Percentiles rank a stretch among this genome's conserved stretches.
Conservation (phyloP, 176 grass and related monocot genomes). For the Typha latifolia region DNA sequence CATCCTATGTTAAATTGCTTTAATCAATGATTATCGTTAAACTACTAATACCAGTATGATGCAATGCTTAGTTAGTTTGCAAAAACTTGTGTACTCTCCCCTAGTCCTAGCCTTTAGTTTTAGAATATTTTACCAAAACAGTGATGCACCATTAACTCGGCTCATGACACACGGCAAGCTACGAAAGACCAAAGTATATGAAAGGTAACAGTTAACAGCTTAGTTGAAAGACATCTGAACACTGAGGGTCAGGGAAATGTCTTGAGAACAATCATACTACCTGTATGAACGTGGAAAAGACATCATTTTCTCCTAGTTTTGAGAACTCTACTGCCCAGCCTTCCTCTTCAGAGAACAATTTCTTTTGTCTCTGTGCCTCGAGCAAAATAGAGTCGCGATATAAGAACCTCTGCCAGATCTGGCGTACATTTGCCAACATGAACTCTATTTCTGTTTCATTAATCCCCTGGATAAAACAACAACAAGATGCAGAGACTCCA, state of each 20-base stretch:
- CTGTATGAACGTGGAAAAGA: conserved; percentile 89
- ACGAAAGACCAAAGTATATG: not conserved
- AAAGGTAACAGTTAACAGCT: not conserved
- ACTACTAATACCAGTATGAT: no score
- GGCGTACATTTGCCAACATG: conserved; percentile 81
- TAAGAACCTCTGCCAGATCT: conserved; percentile 84
- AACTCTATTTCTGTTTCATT: conserved; percentile 74
- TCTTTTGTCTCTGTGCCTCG: conserved; percentile 71
- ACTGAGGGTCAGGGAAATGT: not conserved
- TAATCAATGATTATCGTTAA: no score
- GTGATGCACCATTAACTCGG: no score
- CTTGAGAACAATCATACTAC: conserved; percentile 19
- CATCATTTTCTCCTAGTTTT: conserved; percentile 63
- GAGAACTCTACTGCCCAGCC: conserved; percentile 77
- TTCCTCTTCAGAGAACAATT: conserved; percentile 46
- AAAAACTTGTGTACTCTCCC: no score
- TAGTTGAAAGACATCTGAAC: conserved; percentile 5
- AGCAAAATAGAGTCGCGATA: conserved; percentile 83
- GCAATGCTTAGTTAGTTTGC: no score
- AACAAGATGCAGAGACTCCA: conserved; percentile 3
- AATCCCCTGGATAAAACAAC: conserved; percentile 31
- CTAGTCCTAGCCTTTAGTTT: no score
- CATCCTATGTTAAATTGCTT: no score
- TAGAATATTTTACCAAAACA: no score
- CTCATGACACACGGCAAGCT: no score